Evolutionary conservation across 345 rosid species (phyloP).

Genomic region (Nephelium lappaceum): DNA sequence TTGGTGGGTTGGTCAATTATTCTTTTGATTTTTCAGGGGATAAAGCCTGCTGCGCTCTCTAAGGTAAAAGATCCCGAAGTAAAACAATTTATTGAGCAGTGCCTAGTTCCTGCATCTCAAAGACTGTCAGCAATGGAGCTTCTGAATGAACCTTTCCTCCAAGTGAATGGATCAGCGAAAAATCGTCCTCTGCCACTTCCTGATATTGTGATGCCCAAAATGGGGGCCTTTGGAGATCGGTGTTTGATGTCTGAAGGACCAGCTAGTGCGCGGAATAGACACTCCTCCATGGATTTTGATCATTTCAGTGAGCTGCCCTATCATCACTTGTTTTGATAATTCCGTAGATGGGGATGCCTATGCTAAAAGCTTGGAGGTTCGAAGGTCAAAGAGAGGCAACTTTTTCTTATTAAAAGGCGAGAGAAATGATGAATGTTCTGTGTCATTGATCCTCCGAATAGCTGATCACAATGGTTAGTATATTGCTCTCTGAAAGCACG

Average conservation of each 20-base stretch:
- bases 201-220: constrained; percentile 65
- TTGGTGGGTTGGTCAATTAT: constrained; percentile 1
- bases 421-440: constrained; percentile 67
- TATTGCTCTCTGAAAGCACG: neutral
- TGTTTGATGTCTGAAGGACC: constrained; percentile 86
- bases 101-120: constrained; percentile 73
- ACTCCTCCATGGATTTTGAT: constrained; percentile 62
- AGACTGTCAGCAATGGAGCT: constrained; percentile 85
- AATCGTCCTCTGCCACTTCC: constrained; percentile 60
- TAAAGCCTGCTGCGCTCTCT: constrained; percentile 80
- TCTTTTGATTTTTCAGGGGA: constrained; percentile 52
- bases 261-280: constrained; percentile 39
- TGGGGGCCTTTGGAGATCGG: constrained; percentile 66
- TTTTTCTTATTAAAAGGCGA: constrained; percentile 70
- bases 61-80: constrained; percentile 72
- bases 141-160: constrained; percentile 72
- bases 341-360: constrained; percentile 26
- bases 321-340: constrained; percentile 47
- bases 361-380: constrained; percentile 56
- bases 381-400: constrained; percentile 59
- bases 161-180: constrained; percentile 50
- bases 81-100: constrained; percentile 81
- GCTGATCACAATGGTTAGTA: constrained; percentile 67
- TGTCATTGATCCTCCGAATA: constrained; percentile 76
- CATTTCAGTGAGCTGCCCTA: constrained; percentile 55